Percentiles rank a stretch among this genome's conserved stretches.
Evolutionary conservation across 306 rosid genomes (phyloP).

Genomic region (Ormosia emarginata): DNA sequence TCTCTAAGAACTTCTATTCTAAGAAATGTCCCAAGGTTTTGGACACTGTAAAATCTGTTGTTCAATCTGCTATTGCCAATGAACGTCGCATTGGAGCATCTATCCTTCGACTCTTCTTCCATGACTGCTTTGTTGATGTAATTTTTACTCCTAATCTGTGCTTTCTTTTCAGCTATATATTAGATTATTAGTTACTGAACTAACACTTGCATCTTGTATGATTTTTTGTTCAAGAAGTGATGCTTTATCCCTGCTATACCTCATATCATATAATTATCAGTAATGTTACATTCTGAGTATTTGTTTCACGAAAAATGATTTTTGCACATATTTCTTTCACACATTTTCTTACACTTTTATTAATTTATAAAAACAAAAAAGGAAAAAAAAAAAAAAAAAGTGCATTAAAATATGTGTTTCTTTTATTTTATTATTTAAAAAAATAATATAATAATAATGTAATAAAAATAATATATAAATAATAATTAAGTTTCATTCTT

Average conservation of each 20-base stretch:
- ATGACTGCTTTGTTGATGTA: conserved; percentile 84
- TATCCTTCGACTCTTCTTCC: conserved; percentile 76
- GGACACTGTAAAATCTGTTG: conserved; percentile 34
- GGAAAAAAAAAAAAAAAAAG: too few relatives aligned
- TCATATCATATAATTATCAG: neutral
- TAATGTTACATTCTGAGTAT: neutral
- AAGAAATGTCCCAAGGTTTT: conserved; percentile 58
- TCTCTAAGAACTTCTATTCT: conserved; percentile 47
- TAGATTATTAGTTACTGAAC: neutral
- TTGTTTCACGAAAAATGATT: too few relatives aligned
- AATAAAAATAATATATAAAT: too few relatives aligned
- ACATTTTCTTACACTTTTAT: too few relatives aligned
- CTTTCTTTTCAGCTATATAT: too few relatives aligned
- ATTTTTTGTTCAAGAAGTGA: neutral
- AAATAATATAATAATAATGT: too few relatives aligned
- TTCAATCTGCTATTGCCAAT: conserved; percentile 49
- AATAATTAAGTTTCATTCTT: too few relatives aligned
- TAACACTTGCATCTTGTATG: neutral
- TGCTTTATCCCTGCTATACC: neutral
- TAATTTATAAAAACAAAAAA: too few relatives aligned
- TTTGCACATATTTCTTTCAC: too few relatives aligned
- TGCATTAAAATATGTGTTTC: too few relatives aligned
- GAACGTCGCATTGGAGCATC: conserved; percentile 79
- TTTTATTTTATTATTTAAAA: too few relatives aligned
- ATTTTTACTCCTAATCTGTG: neutral